Evolutionary conservation across 352 stramenopile genomes (phyloP), one percentile per base, ranked within the genome.

Genomic region (Phytophthora crassamura): DNA sequence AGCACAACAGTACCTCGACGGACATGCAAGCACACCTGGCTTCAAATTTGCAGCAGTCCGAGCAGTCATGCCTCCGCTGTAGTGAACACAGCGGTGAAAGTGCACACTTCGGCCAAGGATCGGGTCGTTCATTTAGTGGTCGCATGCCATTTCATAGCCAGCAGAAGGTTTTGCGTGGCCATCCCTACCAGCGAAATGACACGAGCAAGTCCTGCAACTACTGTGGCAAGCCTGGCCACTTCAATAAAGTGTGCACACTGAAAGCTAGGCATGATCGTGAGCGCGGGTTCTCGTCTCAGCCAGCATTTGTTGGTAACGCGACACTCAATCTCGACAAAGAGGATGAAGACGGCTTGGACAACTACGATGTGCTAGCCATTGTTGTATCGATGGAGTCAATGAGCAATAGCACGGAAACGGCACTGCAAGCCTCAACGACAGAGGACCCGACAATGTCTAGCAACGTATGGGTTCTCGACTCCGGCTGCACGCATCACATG

Each of bases 191-290:
- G 33, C 43, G 28, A 0, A 54, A 18, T 20, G n/a, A 33, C 3
- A 53, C 33, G 5, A 9, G 38, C 6, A 41, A 59, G 11, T 18
- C 6, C 1, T 62, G 54, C 16, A 5, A 40, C 22, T 54, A 62
- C 33, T 53, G 54, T 47, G 25, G 20, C 0, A 53, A 46, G 8
- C 11, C 2, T 2, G 42, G 32, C 6, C 54, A 53, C 22, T 47
- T 62, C 3, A 54, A 54, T 33, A 10, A 9, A 0, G 54, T 32
- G 5, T 53, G 54, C 34, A 10, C 11, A 12, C 5, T 41, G 33
- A 57, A 64, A 11, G 47, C 12, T 9, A 50, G 16, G 14, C 57
- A 64, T n/a, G 36, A 64, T 39, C 28, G 14, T 15, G 57, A 64
- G 11, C 30, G 57, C 7, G 57, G 47, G 4, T 22, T 63, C 15